phyloP scores from a whole-genome alignment of 345 rosid species.

The Ceriops tagal region DNA sequence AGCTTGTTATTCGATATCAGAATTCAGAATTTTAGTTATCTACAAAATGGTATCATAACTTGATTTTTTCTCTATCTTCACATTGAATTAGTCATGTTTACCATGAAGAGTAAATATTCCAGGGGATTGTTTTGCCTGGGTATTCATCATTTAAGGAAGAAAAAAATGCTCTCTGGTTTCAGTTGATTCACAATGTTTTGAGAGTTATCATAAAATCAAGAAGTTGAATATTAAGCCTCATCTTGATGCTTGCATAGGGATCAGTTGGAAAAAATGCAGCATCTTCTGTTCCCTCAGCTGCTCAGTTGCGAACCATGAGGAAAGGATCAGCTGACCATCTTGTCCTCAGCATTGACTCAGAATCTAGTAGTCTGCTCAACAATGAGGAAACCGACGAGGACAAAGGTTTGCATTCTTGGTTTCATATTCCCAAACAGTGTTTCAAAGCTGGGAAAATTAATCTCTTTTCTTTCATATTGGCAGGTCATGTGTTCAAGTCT shows the following conservation, averaged over 20 bases:
- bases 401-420: slow-evolving; percentile 50
- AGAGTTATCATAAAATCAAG: background rate
- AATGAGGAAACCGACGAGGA: slow-evolving; percentile 64
- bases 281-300: slow-evolving; percentile 65
- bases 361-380: slow-evolving; percentile 56
- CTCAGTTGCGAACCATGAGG: slow-evolving; percentile 67
- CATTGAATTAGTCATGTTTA: too few relatives aligned
- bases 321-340: slow-evolving; percentile 91
- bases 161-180: too few relatives aligned
- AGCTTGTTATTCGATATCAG: too few relatives aligned
- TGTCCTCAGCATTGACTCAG: slow-evolving; percentile 65
- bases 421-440: background rate
- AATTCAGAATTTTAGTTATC: too few relatives aligned
- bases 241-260: slow-evolving; percentile 45
- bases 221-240: background rate
- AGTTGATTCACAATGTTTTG: too few relatives aligned
- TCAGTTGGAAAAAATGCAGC: slow-evolving; percentile 43
- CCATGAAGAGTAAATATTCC: too few relatives aligned
- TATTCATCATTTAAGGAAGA: too few relatives aligned
- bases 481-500: slow-evolving; percentile 87
- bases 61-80: too few relatives aligned
- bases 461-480: slow-evolving; percentile 1
- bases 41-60: too few relatives aligned
- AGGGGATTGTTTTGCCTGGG: too few relatives aligned
- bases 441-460: background rate